Conservation (phyloP, 805 yeast species). For the Monosporozyma solicola region DNA sequence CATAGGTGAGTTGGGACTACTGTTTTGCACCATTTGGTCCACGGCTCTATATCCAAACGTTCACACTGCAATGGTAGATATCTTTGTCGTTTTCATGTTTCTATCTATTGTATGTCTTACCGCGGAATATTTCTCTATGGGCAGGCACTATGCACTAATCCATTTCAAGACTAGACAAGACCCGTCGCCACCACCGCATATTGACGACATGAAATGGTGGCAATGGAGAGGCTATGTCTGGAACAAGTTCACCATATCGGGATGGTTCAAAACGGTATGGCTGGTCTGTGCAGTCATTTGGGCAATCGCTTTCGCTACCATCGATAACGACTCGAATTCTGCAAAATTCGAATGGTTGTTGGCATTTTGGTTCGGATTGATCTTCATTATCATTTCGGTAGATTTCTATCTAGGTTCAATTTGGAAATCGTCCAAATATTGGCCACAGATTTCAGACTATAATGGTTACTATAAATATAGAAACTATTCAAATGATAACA, state of each 20-base stretch:
- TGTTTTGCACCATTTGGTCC: slow-evolving; percentile 65
- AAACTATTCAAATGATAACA: slow-evolving; percentile 15
- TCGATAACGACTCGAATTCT: slow-evolving; percentile 37
- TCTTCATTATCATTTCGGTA: slow-evolving; percentile 51
- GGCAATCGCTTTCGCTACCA: slow-evolving; percentile 59
- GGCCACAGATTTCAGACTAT: slow-evolving; percentile 5
- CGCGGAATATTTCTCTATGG: slow-evolving; percentile 39
- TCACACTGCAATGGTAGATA: slow-evolving; percentile 57
- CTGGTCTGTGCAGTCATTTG: slow-evolving; percentile 51
- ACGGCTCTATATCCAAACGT: slow-evolving; percentile 45
- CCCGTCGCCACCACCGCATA: neutral
- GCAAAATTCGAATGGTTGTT: slow-evolving; percentile 79
- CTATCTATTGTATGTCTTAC: slow-evolving; percentile 39
- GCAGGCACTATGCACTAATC: slow-evolving; percentile 32
- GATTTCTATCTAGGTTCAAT: slow-evolving; percentile 58
- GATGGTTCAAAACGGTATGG: slow-evolving; percentile 55
- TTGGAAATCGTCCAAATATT: slow-evolving; percentile 20
- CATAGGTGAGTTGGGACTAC: slow-evolving; percentile 62
- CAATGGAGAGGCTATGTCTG: slow-evolving; percentile 30
- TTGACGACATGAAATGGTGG: slow-evolving; percentile 19
- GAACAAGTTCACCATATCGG: slow-evolving; percentile 41
- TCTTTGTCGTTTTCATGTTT: slow-evolving; percentile 62
- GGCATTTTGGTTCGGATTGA: slow-evolving; percentile 74
- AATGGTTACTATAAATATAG: slow-evolving; percentile 9
- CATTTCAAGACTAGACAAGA: slow-evolving; percentile 23